A percentile compares a stretch with the other conserved stretches of the same genome.
Conservation (phyloP, 116 monocot genomes). For the Trichopus zeylanicus region DNA sequence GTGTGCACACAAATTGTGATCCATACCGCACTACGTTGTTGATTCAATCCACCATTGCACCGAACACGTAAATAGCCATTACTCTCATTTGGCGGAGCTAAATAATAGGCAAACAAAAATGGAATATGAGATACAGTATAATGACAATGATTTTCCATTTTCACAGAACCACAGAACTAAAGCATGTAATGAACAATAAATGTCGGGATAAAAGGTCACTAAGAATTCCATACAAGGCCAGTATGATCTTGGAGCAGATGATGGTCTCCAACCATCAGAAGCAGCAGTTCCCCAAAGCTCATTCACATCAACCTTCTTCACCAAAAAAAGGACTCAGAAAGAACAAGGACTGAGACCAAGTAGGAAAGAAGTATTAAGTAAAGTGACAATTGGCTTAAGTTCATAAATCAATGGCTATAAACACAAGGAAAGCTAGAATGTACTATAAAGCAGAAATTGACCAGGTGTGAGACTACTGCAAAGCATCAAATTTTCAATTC, state of each 20-base stretch:
- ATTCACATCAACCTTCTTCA: slow-evolving; percentile 59
- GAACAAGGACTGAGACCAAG: background rate
- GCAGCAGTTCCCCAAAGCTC: slow-evolving; percentile 73
- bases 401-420: too few relatives aligned
- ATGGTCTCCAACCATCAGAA: slow-evolving; percentile 87
- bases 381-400: background rate
- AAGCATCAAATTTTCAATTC: too few relatives aligned
- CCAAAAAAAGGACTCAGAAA: slow-evolving; percentile 2
- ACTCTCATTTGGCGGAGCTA: slow-evolving; percentile 73
- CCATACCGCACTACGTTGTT: slow-evolving; percentile 78
- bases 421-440: too few relatives aligned
- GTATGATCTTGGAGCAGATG: slow-evolving; percentile 82
- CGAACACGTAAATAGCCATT: slow-evolving; percentile 90
- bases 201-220: background rate
- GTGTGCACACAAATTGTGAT: background rate
- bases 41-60: slow-evolving; percentile 93
- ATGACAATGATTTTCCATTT: background rate
- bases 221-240: slow-evolving; percentile 70
- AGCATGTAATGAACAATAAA: background rate
- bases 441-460: too few relatives aligned
- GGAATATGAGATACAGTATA: background rate
- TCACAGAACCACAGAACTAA: background rate
- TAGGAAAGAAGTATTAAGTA: background rate
- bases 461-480: too few relatives aligned
- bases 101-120: background rate